Evolutionary conservation across 176 grass and related monocot genomes (phyloP).

Genomic region (bread wheat (Triticum aestivum)): IWGSC_CS_RefSeq_v2.1 NC_057796.1:442356829-442357328

Average conservation of each 20-base stretch:
- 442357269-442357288: conserved; percentile 78
- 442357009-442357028: not conserved
- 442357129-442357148: conserved; percentile 98
- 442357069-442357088: conserved; percentile 60
- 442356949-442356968: conserved; percentile 10
- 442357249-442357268: conserved; percentile 60
- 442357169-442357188: conserved; percentile 92
- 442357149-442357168: conserved; percentile 83
- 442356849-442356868: not conserved
- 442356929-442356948: not conserved
- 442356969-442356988: not conserved
- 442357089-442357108: conserved; percentile 96
- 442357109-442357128: conserved; percentile 89
- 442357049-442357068: conserved; percentile 26
- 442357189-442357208: conserved; percentile 46
- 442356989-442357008: not conserved
- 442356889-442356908: not conserved
- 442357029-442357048: not conserved
- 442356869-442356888: not conserved
- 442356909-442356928: not conserved
- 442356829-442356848: not conserved
- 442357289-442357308: conserved; percentile 54
- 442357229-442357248: not conserved
- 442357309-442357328: conserved; percentile 3
- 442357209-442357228: conserved; percentile 16